Evolutionary conservation across 164 flowering plant species (phyloP), one percentile per base, ranked within the genome.

Genomic region (Chimonanthus praecox): DNA sequence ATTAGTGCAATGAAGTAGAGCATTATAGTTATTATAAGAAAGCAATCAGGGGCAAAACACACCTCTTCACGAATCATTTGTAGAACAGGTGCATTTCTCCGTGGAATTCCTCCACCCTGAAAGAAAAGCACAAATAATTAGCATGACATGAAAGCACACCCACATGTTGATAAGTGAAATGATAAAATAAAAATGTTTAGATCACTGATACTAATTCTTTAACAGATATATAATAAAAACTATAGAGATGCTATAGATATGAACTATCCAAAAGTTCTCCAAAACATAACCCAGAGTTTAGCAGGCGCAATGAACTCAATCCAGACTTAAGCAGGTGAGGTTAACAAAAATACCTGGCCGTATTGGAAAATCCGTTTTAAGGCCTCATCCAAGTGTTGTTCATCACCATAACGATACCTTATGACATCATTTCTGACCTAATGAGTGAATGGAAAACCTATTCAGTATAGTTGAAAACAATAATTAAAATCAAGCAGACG

Each of bases 371-470:
- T 95, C 15, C 97, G 82, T 78, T 92, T 91, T 64, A 95, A 84
- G 58, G 99, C 98, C 82, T 95, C 98, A 7, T 95, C 99, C 86
- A 95, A 76, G 80, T 92, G 99, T 76, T 95, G 99, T 78, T 95
- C 99, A 84, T 95, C 98, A 47, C 98, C 98, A 77, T 95, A 95
- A 4, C 98, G 97, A 70, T 80, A 95, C 84, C 99, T 89, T 62
- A 74, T 95, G 62, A 95, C 99, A 81, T 95, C 99, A 77, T 74
- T 83, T 80, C 92, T 89, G 47, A 92, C 99, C 98, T 95, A 82
- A 72, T 49, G 16, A 80, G 7, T 8, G 18, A 21, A 21, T 16
- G 67, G 3, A 50, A 74, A 68, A 47, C 61, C 21, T 58, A 73
- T 58, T 58, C 16, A 67, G 66, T 48, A 73, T 44, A 60, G 54